Evolutionary conservation across 345 rosid species (phyloP), one percentile per base, ranked within the genome.

Genomic region (Rhizophora mangle): DNA sequence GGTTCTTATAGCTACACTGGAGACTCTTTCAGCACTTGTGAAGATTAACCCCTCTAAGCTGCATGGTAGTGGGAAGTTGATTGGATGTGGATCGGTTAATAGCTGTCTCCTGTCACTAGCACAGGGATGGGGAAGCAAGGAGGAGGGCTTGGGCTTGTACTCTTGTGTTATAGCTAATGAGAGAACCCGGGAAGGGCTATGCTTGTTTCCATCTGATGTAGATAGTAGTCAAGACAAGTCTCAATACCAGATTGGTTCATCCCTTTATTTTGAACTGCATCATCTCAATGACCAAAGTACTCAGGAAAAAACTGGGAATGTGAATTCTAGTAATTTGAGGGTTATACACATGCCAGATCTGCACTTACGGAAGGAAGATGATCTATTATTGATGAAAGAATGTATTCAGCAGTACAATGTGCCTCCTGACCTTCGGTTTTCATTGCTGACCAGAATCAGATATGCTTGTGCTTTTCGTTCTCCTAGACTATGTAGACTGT

Each of bases 51-150:
- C 96, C 1, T 89, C 90, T 29, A 94, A 94, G 88, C 84, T 91
- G 70, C 96, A 89, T 79, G 95, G 93, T 65, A 84, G 84, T 47
- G 93, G 93, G 60, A 94, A 94, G 79, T 78, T 89, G 82, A 81
- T 89, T 78, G 93, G 95, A 61, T 94, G 97, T 82, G 96, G 88
- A 69, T 80, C 92, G 5, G 90, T 94, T 9, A 94, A 88, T 67
- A 81, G 96, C 80, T 84, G 82, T 81, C 90, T 94, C 27, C 81
- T 94, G 57, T 91, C 97, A 67, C 82, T 94, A 62, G 96, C 96
- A 68, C 98, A 94, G 70, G 98, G 98, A 24, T 94, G 98, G 98
- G 97, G 98, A 67, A 94, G 96, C 84, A 94, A 94, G 80, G 98
- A 91, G 78, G 98, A 94, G 78, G 98, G 98, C 30, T 73, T 91